These are phyloP conservation scores for Thalassiosira ordinaria DNA, from an alignment of 352 stramenopile species.

Conservation along the genomic window DNA sequence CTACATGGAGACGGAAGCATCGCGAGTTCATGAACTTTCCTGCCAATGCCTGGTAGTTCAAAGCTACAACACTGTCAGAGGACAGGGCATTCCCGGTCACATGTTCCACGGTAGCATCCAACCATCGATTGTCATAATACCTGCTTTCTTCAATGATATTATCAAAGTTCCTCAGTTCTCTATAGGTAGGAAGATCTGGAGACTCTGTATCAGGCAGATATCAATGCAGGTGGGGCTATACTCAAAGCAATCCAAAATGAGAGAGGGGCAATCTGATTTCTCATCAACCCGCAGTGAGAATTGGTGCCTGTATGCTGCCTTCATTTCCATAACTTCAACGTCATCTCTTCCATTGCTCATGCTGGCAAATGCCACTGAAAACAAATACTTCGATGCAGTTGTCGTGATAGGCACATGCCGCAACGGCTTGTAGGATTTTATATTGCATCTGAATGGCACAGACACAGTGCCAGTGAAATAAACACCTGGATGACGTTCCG, in stretches of 20 bases:
- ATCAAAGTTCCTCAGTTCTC: background rate
- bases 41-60: background rate
- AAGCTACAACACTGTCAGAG: background rate
- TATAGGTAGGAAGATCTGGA: background rate
- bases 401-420: conserved; percentile 19
- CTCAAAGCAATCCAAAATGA: conserved; percentile 19
- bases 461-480: no score
- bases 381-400: background rate
- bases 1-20: background rate
- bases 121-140: no score
- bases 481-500: conserved; percentile 16
- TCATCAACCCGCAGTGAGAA: conserved; percentile 9
- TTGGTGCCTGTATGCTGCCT: conserved; percentile 1
- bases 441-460: no score
- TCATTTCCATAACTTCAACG: background rate
- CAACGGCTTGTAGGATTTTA: no score
- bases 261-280: background rate
- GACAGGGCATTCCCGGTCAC: background rate
- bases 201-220: background rate
- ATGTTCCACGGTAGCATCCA: background rate
- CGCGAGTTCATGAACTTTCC: conserved; percentile 13
- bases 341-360: background rate
- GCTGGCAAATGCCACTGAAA: background rate
- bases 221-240: background rate
- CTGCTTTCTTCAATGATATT: no score